Base-by-base conservation (phyloP, 306 rosid genomes). In the Hylodesmum podocarpum region DNA sequence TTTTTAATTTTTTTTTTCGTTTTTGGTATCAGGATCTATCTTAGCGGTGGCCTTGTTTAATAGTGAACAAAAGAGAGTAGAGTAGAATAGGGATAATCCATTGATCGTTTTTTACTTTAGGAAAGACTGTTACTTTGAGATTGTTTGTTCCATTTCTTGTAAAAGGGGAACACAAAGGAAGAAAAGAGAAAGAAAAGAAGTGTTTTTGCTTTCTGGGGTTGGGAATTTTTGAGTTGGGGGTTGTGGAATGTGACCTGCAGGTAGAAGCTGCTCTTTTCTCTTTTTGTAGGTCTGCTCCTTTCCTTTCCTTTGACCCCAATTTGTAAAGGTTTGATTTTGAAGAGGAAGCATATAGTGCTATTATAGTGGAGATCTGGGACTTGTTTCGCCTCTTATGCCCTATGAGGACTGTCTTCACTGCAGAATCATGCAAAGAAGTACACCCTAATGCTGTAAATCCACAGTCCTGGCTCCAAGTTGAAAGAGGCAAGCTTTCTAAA, bases 391-490 rank as follows among this genome's bases (percentile, higher is more conserved):
- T 89, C 80, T 80, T 88, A 86, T 87, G 93, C 92, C 87, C 91
- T 19, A 93, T 93, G 98, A 93, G 81, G 96, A 84, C 86, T 77
- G 91, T 93, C 85, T 88, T 89, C 81, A 87, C 92, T 79, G 82
- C 92, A 34, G 98, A 93, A 70, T 79, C 90, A 22, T 88, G 89
- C 72, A 93, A 89, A 88, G 97, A 88, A 44, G 77, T 82, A 8
- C 96, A 88, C 72, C 87, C 85, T 37, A 91, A 87, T 89, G 90
- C 92, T 80, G 75, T 89, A 31, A 89, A 88, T 86, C 97, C 98
- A 14, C 93, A 91, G 84, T 86, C 98, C 50, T 93, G 98, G 96
- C 98, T 93, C 50, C 98, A 93, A 71, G 98, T 93, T 83, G 98
- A 93, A 82, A 89, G 98, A 80, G 98, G 97, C 79, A 91, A 93